phyloP scores from a whole-genome alignment of 2,329 filamentous ascomycete genomes.

The Pseudocercospora macadamiae region DNA sequence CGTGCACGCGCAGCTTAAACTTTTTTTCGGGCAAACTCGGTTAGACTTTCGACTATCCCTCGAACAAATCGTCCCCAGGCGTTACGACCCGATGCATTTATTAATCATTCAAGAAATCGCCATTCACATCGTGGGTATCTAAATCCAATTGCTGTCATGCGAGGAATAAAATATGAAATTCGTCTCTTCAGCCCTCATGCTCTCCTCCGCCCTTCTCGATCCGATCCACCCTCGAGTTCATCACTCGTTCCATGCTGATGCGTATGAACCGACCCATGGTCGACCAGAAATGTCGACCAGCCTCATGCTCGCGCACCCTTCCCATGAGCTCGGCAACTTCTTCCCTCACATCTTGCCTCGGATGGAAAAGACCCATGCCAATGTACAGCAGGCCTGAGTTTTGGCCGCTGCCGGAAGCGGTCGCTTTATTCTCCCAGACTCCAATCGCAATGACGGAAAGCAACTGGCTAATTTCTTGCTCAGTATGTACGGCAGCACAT shows the following conservation, averaged over 20 bases:
- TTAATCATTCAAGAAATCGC: neutral
- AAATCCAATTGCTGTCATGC: neutral
- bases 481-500: slow-evolving; percentile 62
- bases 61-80: too few relatives aligned
- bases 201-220: slow-evolving; percentile 15
- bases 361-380: slow-evolving; percentile 88
- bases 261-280: slow-evolving; percentile 85
- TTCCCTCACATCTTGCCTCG: slow-evolving; percentile 75
- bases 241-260: slow-evolving; percentile 78
- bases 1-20: neutral
- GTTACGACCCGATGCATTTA: neutral
- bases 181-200: slow-evolving; percentile 1
- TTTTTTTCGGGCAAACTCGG: neutral
- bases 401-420: slow-evolving; percentile 19
- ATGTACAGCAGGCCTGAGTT: slow-evolving; percentile 45
- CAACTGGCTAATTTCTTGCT: slow-evolving; percentile 75
- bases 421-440: slow-evolving; percentile 31
- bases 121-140: slow-evolving; percentile 8
- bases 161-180: neutral
- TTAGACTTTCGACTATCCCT: too few relatives aligned
- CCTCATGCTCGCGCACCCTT: slow-evolving; percentile 81
- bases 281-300: slow-evolving; percentile 90
- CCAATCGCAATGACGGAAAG: slow-evolving; percentile 38
- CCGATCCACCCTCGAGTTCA: slow-evolving; percentile 43
- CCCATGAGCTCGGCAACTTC: slow-evolving; percentile 79